Base-by-base conservation (phyloP, 305 asterid genomes). In the Fraxinus paxiana region DNA sequence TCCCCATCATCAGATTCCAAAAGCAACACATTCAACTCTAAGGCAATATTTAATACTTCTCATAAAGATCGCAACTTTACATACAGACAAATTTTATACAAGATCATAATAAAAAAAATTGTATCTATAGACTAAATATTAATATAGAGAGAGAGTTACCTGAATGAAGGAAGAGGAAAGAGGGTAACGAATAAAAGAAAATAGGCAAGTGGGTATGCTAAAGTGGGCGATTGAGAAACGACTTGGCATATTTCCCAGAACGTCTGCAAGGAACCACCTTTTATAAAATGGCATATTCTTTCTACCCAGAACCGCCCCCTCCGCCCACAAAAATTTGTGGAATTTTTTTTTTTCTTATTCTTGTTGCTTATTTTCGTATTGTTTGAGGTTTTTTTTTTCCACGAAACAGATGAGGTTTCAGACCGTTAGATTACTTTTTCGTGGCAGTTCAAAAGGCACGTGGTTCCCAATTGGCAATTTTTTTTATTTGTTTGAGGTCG, bases 261-360 rank as follows among this genome's bases (percentile, higher is more conserved):
- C 73, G 90, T 87, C 83, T 82, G 83, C 79, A 56, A 84, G 76
- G 84, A 81, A 84, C 89, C 83, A 81, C 48, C 43, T 73, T 73
- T 46, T 77, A 41, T 82, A 28, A 65, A 84, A 82, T 37, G 82
- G 91, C 90, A 86, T 86, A 86, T 86, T 88, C 91, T 74, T 80
- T 82, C 61, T 79, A 15, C 72, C 13, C 82, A 48, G 65, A 71
- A 59, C 78, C 30, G 37, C 77, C 78, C 75, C 30, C 61, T 2
- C 56, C 79, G 0, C 37, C 63, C 10, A 0, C 26, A 54, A 54
- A 17, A 15, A n/a, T n/a, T 15, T 54, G 8, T 54, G 17, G 7
- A 54, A 48, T 51, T 51, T 51, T 51, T 5, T 5, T 12, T 37
- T 15, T 1, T 10, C 48, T 26, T 26, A 26, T 37, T 46, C 18